Percentiles rank a stretch among this genome's conserved stretches.
Evolutionary conservation across 306 rosid genomes (phyloP).

Genomic region (Ziziphus jujuba): DNA sequence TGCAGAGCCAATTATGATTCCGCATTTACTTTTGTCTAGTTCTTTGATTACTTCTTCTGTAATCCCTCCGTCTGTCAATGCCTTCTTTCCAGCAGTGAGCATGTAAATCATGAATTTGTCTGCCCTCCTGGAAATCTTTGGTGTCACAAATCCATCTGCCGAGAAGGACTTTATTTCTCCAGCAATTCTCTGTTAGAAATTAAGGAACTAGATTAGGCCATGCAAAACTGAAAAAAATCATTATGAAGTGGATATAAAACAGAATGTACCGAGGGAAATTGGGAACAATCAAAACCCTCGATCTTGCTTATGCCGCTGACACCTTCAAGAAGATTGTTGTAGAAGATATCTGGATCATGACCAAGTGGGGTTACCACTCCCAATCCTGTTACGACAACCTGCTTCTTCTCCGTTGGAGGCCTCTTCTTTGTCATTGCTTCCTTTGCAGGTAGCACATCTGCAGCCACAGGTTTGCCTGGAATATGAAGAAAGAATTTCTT

Average conservation of each 20-base stretch:
- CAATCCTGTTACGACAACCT: slow-evolving; percentile 83
- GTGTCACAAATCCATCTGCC: slow-evolving; percentile 70
- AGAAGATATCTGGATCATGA: slow-evolving; percentile 75
- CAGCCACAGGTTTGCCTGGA: slow-evolving; percentile 50
- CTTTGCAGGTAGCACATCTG: no score
- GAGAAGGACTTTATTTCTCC: slow-evolving; percentile 81
- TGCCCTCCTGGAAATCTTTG: slow-evolving; percentile 65
- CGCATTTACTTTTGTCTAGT: slow-evolving; percentile 62
- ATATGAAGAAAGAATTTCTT: not conserved
- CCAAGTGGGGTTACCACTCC: slow-evolving; percentile 79
- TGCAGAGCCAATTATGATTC: slow-evolving; percentile 77
- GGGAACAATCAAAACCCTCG: slow-evolving; percentile 69
- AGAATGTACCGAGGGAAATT: slow-evolving; percentile 57
- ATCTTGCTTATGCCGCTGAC: slow-evolving; percentile 78
- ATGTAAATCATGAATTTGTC: slow-evolving; percentile 76
- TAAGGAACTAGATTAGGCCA: not conserved
- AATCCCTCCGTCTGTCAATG: slow-evolving; percentile 69
- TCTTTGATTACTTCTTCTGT: slow-evolving; percentile 54
- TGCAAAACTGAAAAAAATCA: not conserved
- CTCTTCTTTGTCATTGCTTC: slow-evolving; percentile 37
- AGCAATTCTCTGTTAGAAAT: slow-evolving; percentile 58
- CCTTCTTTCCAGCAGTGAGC: slow-evolving; percentile 77
- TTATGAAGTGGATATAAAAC: not conserved
- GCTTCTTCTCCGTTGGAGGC: slow-evolving; percentile 48
- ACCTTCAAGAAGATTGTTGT: slow-evolving; percentile 70